These are phyloP conservation scores for Aurantiochytrium sp. DNA, from an alignment of 108 stramenopile genomes.

Conservation along the genomic window DNA sequence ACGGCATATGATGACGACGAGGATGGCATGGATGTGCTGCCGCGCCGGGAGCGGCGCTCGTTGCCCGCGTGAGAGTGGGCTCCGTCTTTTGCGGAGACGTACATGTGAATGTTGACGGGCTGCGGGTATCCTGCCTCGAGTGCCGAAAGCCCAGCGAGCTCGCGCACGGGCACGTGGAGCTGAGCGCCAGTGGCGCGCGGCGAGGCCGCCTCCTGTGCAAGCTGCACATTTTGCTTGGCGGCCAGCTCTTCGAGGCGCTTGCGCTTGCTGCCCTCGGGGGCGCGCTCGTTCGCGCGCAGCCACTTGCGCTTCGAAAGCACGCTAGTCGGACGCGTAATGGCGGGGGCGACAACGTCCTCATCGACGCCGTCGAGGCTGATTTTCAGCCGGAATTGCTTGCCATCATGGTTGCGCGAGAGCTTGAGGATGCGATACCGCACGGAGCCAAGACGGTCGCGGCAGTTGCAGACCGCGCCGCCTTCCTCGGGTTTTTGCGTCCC, in stretches of 20 bases:
- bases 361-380: background rate
- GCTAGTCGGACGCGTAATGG: background rate
- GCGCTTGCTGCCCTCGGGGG: background rate
- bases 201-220: background rate
- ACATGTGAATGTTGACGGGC: background rate
- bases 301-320: background rate
- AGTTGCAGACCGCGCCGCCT: background rate
- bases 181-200: background rate
- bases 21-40: background rate
- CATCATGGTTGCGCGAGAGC: background rate
- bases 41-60: background rate
- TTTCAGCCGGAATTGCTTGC: background rate
- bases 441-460: background rate
- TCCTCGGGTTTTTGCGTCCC: background rate
- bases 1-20: background rate
- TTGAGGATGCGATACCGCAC: background rate
- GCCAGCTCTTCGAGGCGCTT: background rate
- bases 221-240: background rate
- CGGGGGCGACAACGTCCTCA: background rate
- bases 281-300: background rate
- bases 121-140: background rate
- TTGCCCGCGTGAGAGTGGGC: background rate
- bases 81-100: background rate
- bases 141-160: background rate
- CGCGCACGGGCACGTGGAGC: background rate